Conservation (phyloP, 345 rosid genomes). For the Chamaenerion angustifolium region DNA sequence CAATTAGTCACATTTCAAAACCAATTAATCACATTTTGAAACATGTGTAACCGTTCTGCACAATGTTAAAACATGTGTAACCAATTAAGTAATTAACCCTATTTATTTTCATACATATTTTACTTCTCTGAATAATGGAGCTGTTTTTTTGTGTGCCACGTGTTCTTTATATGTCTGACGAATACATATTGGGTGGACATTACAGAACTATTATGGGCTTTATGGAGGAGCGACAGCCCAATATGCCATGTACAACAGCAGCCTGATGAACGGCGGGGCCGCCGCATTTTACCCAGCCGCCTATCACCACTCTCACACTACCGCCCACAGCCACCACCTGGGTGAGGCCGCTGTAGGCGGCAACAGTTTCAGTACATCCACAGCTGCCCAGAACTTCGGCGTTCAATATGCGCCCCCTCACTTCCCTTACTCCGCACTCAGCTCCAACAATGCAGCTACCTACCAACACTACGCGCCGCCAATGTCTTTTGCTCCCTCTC, state of each 20-base stretch:
- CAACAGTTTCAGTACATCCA: slow-evolving; percentile 32
- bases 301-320: background rate
- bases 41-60: no score
- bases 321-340: slow-evolving; percentile 17
- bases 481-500: slow-evolving; percentile 71
- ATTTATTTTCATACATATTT: no score
- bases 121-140: no score
- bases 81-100: no score
- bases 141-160: no score
- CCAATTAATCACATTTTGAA: no score
- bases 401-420: slow-evolving; percentile 68
- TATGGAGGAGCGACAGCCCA: slow-evolving; percentile 75
- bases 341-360: slow-evolving; percentile 59
- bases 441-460: slow-evolving; percentile 41
- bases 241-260: slow-evolving; percentile 61
- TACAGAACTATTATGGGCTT: slow-evolving; percentile 68
- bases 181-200: no score
- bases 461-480: slow-evolving; percentile 67
- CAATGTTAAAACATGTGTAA: no score
- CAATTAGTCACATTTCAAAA: no score
- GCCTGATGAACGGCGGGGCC: slow-evolving; percentile 41
- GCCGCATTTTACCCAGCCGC: slow-evolving; percentile 48
- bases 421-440: slow-evolving; percentile 58
- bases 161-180: no score
- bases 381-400: slow-evolving; percentile 45